These are phyloP conservation scores for Monilinia polystroma DNA, from an alignment of 2,329 filamentous ascomycete genomes.

Conservation along the genomic window DNA sequence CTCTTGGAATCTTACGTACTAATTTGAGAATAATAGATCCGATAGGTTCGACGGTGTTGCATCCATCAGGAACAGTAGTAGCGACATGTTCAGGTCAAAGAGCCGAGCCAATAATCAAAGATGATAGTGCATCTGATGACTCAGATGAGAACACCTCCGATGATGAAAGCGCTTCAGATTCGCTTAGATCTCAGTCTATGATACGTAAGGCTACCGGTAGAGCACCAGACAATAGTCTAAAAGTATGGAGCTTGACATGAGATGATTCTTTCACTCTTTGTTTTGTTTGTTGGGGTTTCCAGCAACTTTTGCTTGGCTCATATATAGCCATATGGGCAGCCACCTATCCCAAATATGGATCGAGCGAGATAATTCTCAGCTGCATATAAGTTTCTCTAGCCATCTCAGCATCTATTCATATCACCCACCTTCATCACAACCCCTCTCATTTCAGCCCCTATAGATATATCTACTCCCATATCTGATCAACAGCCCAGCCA, in stretches of 20 bases:
- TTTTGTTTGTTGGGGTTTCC: neutral
- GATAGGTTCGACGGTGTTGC: slow-evolving; percentile 37
- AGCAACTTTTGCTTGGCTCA: neutral
- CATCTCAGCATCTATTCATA: neutral
- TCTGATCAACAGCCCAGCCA: slow-evolving; percentile 51
- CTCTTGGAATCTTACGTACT: neutral
- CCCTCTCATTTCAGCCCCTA: neutral
- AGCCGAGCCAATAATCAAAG: slow-evolving; percentile 20
- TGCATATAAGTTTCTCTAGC: neutral
- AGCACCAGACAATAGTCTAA: slow-evolving; percentile 46
- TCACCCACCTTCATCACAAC: neutral
- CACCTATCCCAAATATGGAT: neutral
- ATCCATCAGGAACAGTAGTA: slow-evolving; percentile 39
- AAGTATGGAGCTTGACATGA: slow-evolving; percentile 46
- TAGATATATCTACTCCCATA: slow-evolving; percentile 29
- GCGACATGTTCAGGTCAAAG: slow-evolving; percentile 41
- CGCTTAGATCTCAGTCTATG: slow-evolving; percentile 3
- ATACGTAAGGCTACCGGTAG: slow-evolving; percentile 3
- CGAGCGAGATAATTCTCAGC: neutral
- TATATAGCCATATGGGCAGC: neutral
- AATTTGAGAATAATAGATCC: slow-evolving; percentile 32
- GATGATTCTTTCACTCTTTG: neutral
- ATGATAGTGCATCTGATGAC: slow-evolving; percentile 24
- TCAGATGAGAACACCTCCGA: slow-evolving; percentile 21
- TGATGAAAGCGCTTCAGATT: slow-evolving; percentile 12